Percentiles rank a stretch among this genome's conserved stretches.
Conservation (phyloP, 2,329 filamentous ascomycete species). For the Teratosphaeria destructans region DNA sequence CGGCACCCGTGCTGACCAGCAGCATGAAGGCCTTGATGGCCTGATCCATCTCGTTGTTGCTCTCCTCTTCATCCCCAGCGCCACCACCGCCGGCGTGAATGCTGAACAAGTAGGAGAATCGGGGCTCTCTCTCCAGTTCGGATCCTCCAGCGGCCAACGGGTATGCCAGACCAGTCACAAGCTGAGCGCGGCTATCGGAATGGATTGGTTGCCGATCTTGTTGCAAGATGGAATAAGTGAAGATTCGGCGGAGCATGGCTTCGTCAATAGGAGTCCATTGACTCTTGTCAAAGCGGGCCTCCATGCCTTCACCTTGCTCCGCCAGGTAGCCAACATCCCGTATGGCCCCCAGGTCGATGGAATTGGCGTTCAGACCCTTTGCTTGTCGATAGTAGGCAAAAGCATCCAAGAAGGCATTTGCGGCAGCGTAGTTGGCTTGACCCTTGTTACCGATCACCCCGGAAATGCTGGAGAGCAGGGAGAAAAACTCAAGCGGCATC, state of each 20-base stretch:
- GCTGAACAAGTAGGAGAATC: no score
- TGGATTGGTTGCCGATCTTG: not conserved
- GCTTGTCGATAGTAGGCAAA: constrained; percentile 17
- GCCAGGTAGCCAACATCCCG: constrained; percentile 17
- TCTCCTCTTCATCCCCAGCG: no score
- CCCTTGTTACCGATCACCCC: constrained; percentile 47
- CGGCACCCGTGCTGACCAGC: no score
- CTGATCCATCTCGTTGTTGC: no score
- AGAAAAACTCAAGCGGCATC: constrained; percentile 41
- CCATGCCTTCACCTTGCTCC: not conserved
- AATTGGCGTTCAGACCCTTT: constrained; percentile 14
- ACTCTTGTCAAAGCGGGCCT: not conserved
- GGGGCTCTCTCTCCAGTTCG: no score
- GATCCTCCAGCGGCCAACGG: no score
- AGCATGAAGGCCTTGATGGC: no score
- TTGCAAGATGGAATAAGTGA: not conserved
- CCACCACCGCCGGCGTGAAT: no score
- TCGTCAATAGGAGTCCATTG: not conserved
- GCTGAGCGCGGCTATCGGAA: not conserved
- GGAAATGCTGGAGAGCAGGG: constrained; percentile 45
- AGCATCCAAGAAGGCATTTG: constrained; percentile 27
- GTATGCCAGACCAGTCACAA: not conserved
- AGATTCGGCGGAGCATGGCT: not conserved
- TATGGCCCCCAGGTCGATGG: constrained; percentile 23
- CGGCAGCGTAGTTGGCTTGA: constrained; percentile 49